These are phyloP conservation scores for Urochloa ruziziensis DNA, from an alignment of 176 grass and related monocot genomes.

Conservation along the genomic window DNA sequence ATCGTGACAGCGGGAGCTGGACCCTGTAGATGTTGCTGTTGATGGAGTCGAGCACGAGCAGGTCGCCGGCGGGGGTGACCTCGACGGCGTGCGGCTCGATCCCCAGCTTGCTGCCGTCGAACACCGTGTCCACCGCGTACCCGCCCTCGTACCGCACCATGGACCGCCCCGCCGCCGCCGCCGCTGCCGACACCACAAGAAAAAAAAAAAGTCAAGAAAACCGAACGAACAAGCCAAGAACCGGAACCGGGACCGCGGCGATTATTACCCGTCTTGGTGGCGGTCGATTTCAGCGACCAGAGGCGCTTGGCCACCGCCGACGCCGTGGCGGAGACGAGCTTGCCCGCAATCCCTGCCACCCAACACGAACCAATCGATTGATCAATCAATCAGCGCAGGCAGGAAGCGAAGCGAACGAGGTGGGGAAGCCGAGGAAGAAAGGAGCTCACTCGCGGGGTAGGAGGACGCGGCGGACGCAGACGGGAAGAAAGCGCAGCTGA, in stretches of 20 bases:
- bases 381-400: background rate
- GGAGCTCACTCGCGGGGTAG: constrained; percentile 63
- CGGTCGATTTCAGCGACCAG: constrained; percentile 84
- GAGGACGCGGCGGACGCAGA: constrained; percentile 54
- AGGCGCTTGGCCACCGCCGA: constrained; percentile 63
- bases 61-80: constrained; percentile 72
- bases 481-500: constrained; percentile 15
- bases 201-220: constrained; percentile 32
- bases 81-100: constrained; percentile 89
- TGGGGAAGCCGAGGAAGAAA: background rate
- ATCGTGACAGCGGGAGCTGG: constrained; percentile 75
- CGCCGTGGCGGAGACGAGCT: constrained; percentile 56
- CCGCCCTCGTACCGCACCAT: constrained; percentile 92
- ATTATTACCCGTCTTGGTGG: constrained; percentile 69
- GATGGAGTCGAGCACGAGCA: constrained; percentile 90
- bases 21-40: constrained; percentile 97
- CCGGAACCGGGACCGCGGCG: background rate
- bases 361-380: background rate
- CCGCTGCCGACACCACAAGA: constrained; percentile 26
- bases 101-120: constrained; percentile 95
- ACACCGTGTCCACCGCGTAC: constrained; percentile 90
- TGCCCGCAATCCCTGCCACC: constrained; percentile 60
- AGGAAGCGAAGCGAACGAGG: background rate
- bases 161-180: constrained; percentile 47
- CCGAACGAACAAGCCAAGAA: constrained; percentile 10